Evolutionary conservation across 2,329 filamentous ascomycete genomes (phyloP).

Genomic region (Exserohilum rostratum): DNA sequence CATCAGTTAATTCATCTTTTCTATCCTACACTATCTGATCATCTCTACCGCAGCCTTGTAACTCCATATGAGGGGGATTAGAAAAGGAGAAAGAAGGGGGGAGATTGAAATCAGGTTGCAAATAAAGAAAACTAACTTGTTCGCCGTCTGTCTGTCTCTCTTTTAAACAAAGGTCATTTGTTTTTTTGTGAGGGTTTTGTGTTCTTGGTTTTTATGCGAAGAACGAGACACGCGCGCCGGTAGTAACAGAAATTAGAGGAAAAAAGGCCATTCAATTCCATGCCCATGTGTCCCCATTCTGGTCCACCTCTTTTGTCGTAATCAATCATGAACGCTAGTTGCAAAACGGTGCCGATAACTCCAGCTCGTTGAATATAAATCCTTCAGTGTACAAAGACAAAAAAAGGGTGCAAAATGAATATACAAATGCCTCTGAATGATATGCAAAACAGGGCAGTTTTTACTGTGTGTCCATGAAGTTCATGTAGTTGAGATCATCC

Average conservation of each 20-base stretch:
- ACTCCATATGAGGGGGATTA: constrained; percentile 17
- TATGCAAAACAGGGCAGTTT: constrained; percentile 20
- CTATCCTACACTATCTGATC: constrained; percentile 42
- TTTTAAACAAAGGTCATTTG: constrained; percentile 33
- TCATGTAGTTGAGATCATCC: constrained; percentile 39
- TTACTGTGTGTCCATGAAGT: constrained; percentile 31
- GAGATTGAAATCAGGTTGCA: constrained; percentile 40
- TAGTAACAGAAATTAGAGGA: constrained; percentile 20
- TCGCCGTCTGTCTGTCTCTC: constrained; percentile 14
- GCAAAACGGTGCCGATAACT: constrained; percentile 22
- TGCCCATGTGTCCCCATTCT: constrained; percentile 6
- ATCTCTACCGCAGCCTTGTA: constrained; percentile 39
- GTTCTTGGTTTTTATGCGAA: constrained; percentile 19
- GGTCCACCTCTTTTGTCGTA: constrained; percentile 22
- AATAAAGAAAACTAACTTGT: constrained; percentile 19
- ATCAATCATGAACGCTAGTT: constrained; percentile 22
- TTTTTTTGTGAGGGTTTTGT: constrained; percentile 46
- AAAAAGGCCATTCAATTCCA: constrained; percentile 18
- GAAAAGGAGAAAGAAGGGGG: constrained; percentile 34
- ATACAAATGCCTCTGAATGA: constrained; percentile 30
- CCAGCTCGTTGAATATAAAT: constrained; percentile 15
- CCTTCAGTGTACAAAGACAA: constrained; percentile 18
- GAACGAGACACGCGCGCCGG: constrained; percentile 22
- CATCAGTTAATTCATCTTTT: constrained; percentile 15
- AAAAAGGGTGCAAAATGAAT: constrained; percentile 19